Conservation (phyloP, 352 stramenopile species). For the Phytophthora kernoviae region DNA sequence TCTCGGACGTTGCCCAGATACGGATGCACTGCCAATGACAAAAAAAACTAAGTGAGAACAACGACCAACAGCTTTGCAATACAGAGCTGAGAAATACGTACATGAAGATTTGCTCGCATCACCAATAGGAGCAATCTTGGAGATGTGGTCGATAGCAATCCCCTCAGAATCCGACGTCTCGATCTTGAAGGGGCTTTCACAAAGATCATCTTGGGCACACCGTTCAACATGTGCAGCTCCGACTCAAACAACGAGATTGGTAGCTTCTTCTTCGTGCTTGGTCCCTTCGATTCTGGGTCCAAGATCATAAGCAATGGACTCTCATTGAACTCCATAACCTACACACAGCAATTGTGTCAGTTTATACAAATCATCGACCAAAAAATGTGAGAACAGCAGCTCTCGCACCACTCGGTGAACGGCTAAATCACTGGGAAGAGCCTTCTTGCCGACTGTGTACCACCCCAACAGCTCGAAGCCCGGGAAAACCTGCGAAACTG, state of each 20-base stretch:
- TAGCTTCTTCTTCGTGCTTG: constrained; percentile 88
- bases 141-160: constrained; percentile 90
- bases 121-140: constrained; percentile 79
- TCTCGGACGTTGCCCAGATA: constrained; percentile 83
- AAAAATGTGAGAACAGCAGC: neutral
- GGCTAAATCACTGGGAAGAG: constrained; percentile 69
- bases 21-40: constrained; percentile 60
- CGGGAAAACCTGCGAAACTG: constrained; percentile 85
- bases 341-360: constrained; percentile 7
- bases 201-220: constrained; percentile 89
- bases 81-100: constrained; percentile 31
- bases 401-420: constrained; percentile 76
- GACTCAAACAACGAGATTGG: constrained; percentile 87
- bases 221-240: constrained; percentile 85
- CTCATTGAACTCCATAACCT: constrained; percentile 91
- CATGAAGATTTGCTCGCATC: constrained; percentile 74
- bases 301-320: constrained; percentile 83
- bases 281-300: constrained; percentile 60
- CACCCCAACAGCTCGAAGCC: constrained; percentile 89
- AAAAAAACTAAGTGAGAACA: constrained; percentile 12
- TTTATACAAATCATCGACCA: neutral
- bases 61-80: neutral
- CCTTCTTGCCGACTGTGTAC: constrained; percentile 85
- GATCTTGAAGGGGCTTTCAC: constrained; percentile 89
- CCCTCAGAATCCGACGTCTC: constrained; percentile 88